Evolutionary conservation across 208 protist genomes (phyloP).

Genomic region (Leishmania martiniquensis): DNA sequence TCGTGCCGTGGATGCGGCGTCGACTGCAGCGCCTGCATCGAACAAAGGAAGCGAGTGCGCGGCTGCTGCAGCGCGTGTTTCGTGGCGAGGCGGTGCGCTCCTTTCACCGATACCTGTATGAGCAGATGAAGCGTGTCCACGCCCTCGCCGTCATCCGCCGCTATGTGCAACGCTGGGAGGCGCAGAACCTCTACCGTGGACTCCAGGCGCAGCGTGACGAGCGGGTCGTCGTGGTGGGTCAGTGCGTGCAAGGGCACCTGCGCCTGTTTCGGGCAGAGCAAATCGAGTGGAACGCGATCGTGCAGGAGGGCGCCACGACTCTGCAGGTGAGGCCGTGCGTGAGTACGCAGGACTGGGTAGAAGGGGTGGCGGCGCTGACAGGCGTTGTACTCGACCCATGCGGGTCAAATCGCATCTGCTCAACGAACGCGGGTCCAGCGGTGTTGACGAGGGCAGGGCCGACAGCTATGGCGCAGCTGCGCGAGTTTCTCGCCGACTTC

Average conservation of each 20-base stretch:
- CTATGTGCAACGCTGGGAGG: conserved; percentile 47
- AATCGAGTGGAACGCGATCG: conserved; percentile 41
- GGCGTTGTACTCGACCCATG: conserved; percentile 23
- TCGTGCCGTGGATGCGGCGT: conserved; percentile 58
- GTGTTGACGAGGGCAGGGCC: not conserved
- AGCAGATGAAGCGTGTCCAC: conserved; percentile 50
- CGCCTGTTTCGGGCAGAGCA: conserved; percentile 62
- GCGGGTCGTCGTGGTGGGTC: conserved; percentile 44
- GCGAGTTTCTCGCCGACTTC: conserved; percentile 7
- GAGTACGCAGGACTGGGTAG: conserved; percentile 38
- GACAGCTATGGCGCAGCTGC: not conserved
- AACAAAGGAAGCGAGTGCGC: conserved; percentile 48
- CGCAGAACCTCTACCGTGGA: conserved; percentile 36
- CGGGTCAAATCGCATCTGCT: not conserved
- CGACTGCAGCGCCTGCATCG: conserved; percentile 39
- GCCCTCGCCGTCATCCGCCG: conserved; percentile 44
- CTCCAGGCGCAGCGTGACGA: conserved; percentile 69
- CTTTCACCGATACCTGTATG: conserved; percentile 61
- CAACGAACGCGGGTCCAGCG: not conserved
- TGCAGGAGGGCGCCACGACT: conserved; percentile 23
- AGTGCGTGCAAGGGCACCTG: conserved; percentile 44
- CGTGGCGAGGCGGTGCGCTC: conserved; percentile 54
- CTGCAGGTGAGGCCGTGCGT: conserved; percentile 32
- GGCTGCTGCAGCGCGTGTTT: conserved; percentile 76
- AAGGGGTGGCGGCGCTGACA: conserved; percentile 31